Evolutionary conservation across 164 flowering plant genomes (phyloP), one percentile per base, ranked within the genome.

Genomic region (Annona cherimola): DNA sequence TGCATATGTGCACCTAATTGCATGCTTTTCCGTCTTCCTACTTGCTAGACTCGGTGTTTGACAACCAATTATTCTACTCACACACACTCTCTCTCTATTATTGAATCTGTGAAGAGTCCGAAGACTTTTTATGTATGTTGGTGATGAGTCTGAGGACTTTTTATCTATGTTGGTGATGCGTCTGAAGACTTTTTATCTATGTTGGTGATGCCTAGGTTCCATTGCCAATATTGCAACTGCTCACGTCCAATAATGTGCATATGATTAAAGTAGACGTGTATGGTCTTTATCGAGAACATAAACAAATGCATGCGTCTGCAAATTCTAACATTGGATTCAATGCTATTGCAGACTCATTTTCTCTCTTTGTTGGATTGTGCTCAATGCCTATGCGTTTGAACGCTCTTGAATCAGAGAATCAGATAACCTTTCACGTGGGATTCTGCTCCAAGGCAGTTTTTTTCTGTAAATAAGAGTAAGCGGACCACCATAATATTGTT

Each of bases 241-340:
- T 26, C 35, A 0, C 35, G 35, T 26, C 35, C 35, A 26, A 26
- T 26, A 26, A 26, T 26, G 35, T 26, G 35, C 35, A 26, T 26
- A 26, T 26, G 1, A 26, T 26, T 26, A 26, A 26, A 26, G 35
- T 26, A 26, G 35, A 26, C 35, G 35, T 26, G 35, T 26, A 26
- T 26, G 35, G 35, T 26, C 35, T 26, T 26, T 26, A 26, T 26
- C 35, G 35, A 26, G 35, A 26, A 26, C 35, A 26, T 64, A 64
- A 64, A 64, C 14, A 64, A 64, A 64, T 40, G 67, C 5, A 42
- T 64, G 40, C n/a, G 40, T 64, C 67, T 64, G 67, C 45, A 39
- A 42, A 35, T 64, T 64, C 67, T 35, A 64, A 4, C 1, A 40
- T 64, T 26, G 67, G 67, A 16, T 64, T 64, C 12, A 40, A 12